A percentile compares a stretch with the other conserved stretches of the same genome.
phyloP scores from a whole-genome alignment of 2,329 filamentous ascomycete genomes.

The Fusarium caatingaense region DNA sequence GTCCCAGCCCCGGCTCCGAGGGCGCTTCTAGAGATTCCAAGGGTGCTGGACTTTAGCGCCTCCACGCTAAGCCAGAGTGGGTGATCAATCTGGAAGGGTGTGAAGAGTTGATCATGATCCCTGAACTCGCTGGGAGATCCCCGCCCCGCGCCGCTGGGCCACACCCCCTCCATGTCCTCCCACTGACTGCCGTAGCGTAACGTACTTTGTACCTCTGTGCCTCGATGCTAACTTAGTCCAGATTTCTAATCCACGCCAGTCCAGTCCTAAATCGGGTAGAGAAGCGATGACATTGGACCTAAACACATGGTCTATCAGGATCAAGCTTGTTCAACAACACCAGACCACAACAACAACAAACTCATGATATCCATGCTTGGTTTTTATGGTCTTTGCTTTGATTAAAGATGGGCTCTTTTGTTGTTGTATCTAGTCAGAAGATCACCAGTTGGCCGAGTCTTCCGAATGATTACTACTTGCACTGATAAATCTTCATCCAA shows the following conservation, averaged over 20 bases:
- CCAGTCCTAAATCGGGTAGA: conserved; percentile 19
- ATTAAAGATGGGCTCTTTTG: conserved; percentile 18
- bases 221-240: background rate
- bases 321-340: conserved; percentile 26
- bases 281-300: conserved; percentile 7
- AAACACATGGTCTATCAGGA: conserved; percentile 23
- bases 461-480: background rate
- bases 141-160: conserved; percentile 27
- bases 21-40: conserved; percentile 12
- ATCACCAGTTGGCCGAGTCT: background rate
- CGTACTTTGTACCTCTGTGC: background rate
- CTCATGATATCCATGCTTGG: conserved; percentile 18
- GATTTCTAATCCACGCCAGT: background rate
- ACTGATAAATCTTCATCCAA: background rate
- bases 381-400: conserved; percentile 21
- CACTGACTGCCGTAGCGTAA: conserved; percentile 25
- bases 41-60: conserved; percentile 9
- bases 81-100: background rate
- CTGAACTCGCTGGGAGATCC: conserved; percentile 26
- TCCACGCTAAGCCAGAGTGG: conserved; percentile 8
- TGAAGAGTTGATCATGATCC: background rate
- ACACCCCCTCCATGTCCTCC: conserved; percentile 2
- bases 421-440: background rate
- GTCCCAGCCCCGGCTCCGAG: conserved; percentile 4
- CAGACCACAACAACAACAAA: background rate